Conservation (phyloP, 768 basidiomycete species). For the Agaricus blazei region DNA sequence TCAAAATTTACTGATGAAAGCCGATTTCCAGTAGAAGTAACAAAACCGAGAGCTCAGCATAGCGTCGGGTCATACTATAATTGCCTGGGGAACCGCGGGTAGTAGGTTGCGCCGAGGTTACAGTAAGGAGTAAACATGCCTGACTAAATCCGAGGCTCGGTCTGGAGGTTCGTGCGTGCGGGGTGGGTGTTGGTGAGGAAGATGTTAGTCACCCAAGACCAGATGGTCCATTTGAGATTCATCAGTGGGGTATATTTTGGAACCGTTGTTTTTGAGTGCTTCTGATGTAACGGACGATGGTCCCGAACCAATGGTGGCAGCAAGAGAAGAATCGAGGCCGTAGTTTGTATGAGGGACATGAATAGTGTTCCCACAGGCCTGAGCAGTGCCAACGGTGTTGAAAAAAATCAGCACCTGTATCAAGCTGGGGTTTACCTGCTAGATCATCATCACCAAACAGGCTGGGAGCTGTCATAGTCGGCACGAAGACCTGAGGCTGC, state of each 20-base stretch:
- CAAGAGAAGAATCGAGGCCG: conserved; percentile 82
- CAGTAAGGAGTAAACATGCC: too few relatives aligned
- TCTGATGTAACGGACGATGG: conserved; percentile 79
- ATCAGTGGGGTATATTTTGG: conserved; percentile 87
- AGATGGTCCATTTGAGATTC: conserved; percentile 92
- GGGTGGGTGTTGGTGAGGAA: too few relatives aligned
- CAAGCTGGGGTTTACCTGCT: conserved; percentile 59
- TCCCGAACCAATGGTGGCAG: conserved; percentile 88
- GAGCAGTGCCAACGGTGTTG: conserved; percentile 61
- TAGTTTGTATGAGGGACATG: conserved; percentile 77
- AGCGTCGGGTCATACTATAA: too few relatives aligned
- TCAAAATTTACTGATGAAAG: too few relatives aligned
- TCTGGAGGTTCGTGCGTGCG: too few relatives aligned
- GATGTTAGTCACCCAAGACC: conserved; percentile 97
- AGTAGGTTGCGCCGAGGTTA: too few relatives aligned
- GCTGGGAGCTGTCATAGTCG: conserved; percentile 81
- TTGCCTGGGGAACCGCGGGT: too few relatives aligned
- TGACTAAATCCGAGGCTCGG: too few relatives aligned
- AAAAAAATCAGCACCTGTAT: conserved; percentile 82
- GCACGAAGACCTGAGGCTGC: conserved; percentile 49
- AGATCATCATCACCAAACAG: conserved; percentile 78
- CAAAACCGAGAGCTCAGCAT: too few relatives aligned
- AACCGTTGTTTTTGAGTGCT: conserved; percentile 70
- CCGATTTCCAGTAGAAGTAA: too few relatives aligned
- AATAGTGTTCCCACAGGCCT: conserved; percentile 40